These are phyloP conservation scores for Calocera cornea DNA, from an alignment of 768 basidiomycete species.

Conservation along the genomic window DNA sequence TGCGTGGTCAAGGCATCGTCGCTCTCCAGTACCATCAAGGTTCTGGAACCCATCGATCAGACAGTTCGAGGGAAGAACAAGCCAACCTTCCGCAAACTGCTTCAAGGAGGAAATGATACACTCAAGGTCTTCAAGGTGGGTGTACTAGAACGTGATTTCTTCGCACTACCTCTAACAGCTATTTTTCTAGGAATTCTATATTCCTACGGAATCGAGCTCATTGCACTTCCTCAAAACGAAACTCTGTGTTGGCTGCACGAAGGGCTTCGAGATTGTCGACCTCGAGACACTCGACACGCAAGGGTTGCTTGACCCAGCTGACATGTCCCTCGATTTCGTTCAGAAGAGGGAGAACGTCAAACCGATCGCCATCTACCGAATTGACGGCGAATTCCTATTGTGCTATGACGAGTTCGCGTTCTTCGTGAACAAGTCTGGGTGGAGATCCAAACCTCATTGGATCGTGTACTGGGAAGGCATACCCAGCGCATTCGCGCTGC, in stretches of 20 bases:
- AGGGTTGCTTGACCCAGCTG: conserved; percentile 83
- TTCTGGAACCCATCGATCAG: conserved; percentile 90
- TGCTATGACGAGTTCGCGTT: conserved; percentile 99
- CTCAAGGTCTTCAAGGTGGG: conserved; percentile 76
- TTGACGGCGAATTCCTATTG: conserved; percentile 89
- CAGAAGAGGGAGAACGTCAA: conserved; percentile 73
- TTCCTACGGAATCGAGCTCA: conserved; percentile 91
- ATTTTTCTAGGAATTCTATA: conserved; percentile 77
- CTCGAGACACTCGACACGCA: conserved; percentile 94
- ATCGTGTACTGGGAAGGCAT: conserved; percentile 95
- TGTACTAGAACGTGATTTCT: conserved; percentile 13
- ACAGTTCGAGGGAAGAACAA: conserved; percentile 61
- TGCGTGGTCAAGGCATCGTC: conserved; percentile 95
- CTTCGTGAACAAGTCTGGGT: conserved; percentile 94
- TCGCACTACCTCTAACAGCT: not conserved
- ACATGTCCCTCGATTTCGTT: conserved; percentile 85
- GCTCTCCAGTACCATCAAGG: conserved; percentile 92
- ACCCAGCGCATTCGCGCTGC: conserved; percentile 87
- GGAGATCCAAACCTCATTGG: conserved; percentile 79
- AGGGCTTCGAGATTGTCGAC: conserved; percentile 97
- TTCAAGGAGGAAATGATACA: conserved; percentile 92
- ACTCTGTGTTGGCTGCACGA: conserved; percentile 91
- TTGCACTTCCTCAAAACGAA: conserved; percentile 96
- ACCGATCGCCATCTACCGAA: conserved; percentile 93
- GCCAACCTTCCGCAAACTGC: conserved; percentile 85